phyloP scores from a whole-genome alignment of 2,329 filamentous ascomycete genomes.

The Elsinoe necatrix region DNA sequence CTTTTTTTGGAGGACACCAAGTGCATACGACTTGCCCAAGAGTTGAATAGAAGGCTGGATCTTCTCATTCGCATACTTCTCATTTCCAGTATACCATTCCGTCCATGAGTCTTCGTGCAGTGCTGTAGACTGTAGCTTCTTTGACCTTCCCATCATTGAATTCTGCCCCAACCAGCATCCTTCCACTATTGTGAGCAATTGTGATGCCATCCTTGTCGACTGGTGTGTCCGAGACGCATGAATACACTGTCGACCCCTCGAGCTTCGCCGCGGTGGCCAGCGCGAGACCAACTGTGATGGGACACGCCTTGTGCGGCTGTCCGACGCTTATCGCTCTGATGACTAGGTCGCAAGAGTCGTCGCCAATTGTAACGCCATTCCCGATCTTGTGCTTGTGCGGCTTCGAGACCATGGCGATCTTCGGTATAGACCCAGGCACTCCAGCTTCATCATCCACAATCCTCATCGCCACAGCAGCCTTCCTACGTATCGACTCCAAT shows the following conservation, averaged over 20 bases:
- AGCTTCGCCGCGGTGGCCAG: conserved; percentile 33
- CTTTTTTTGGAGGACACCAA: too few species aligned
- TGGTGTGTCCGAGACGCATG: conserved; percentile 24
- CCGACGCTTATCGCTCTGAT: conserved; percentile 33
- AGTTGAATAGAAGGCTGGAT: too few species aligned
- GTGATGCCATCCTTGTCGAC: conserved; percentile 29
- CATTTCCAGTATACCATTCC: conserved; percentile 26
- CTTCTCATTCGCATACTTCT: too few species aligned
- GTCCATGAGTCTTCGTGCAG: conserved; percentile 32
- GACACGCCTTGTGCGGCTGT: conserved; percentile 33
- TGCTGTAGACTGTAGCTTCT: conserved; percentile 30
- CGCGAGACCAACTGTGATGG: conserved; percentile 33
- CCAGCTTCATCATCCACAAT: conserved; percentile 39
- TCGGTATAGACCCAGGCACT: conserved; percentile 52
- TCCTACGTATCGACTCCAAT: conserved; percentile 50
- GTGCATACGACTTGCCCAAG: too few species aligned
- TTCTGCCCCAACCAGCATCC: conserved; percentile 30
- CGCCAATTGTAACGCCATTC: conserved; percentile 31
- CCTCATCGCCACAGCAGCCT: conserved; percentile 54
- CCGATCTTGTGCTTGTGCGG: conserved; percentile 28
- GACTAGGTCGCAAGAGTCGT: conserved; percentile 22
- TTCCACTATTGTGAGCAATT: conserved; percentile 33
- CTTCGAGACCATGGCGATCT: conserved; percentile 49
- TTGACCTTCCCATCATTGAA: conserved; percentile 23
- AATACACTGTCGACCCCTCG: conserved; percentile 30